Percentiles rank a stretch among this genome's conserved stretches.
These are phyloP conservation scores for Ocimum tenuiflorum DNA, from an alignment of 257 asterid species.

Conservation along the genomic window DNA sequence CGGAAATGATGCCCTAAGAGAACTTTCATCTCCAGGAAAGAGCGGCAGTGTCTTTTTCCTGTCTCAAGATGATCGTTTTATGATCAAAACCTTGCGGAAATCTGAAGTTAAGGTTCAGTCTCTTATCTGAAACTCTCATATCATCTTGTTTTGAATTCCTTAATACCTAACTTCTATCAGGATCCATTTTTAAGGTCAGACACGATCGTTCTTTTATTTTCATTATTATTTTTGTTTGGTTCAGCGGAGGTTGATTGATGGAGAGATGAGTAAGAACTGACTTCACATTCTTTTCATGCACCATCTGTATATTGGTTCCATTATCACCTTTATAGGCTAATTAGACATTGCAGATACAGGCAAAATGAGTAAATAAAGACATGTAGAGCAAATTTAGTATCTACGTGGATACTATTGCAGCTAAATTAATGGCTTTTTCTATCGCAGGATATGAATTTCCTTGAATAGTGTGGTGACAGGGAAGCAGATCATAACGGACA, in stretches of 20 bases:
- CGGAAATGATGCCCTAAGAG: conserved; percentile 92
- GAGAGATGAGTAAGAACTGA: neutral
- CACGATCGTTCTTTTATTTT: neutral
- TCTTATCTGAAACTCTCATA: conserved; percentile 20
- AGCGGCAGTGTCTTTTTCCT: conserved; percentile 96
- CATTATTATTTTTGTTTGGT: neutral
- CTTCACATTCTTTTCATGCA: neutral
- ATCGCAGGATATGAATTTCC: neutral
- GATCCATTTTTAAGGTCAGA: neutral
- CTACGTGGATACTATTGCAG: neutral
- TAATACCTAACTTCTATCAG: neutral
- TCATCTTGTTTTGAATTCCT: conserved; percentile 15
- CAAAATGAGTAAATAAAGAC: neutral
- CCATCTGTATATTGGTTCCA: neutral
- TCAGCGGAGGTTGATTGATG: neutral
- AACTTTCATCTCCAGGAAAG: conserved; percentile 98
- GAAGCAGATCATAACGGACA: neutral
- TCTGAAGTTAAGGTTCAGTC: conserved; percentile 84
- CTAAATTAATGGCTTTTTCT: neutral
- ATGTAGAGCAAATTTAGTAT: neutral
- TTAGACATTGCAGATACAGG: neutral
- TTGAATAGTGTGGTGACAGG: neutral
- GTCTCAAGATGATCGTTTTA: conserved; percentile 94
- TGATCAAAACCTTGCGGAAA: conserved; percentile 92
- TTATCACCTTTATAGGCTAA: neutral